Percentiles rank a stretch among this genome's conserved stretches.
phyloP scores from a whole-genome alignment of 1,284 basidiomycete species.

The Calocybe gambosa region DNA sequence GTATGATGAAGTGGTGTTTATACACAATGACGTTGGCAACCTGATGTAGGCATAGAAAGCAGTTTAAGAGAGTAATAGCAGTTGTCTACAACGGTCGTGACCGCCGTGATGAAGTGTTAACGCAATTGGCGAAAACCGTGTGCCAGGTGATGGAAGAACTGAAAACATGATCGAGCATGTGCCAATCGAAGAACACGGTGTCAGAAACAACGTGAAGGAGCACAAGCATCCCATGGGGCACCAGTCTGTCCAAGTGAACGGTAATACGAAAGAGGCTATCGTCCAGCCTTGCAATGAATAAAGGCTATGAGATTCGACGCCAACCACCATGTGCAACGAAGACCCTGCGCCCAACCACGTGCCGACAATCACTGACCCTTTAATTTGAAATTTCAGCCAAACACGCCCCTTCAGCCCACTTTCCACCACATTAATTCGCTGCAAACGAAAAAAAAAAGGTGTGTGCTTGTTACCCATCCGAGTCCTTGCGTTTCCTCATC shows the following conservation, averaged over 20 bases:
- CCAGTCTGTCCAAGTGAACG: constrained; percentile 12
- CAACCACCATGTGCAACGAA: constrained; percentile 16
- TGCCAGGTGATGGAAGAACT: constrained; percentile 8
- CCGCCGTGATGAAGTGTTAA: constrained; percentile 1
- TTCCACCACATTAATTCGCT: constrained; percentile 19
- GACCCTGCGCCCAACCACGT: constrained; percentile 19
- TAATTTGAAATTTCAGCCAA: constrained; percentile 19
- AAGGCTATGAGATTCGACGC: constrained; percentile 9
- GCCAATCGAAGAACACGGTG: constrained; percentile 10
- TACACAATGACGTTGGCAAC: too few species aligned
- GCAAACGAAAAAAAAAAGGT: constrained; percentile 14
- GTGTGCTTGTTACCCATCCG: constrained; percentile 11
- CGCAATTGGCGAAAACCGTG: constrained; percentile 6
- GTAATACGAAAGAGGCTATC: constrained; percentile 15
- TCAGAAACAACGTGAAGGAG: constrained; percentile 11
- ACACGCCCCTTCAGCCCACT: constrained; percentile 13
- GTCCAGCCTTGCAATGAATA: constrained; percentile 6
- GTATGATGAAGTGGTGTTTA: constrained; percentile 1
- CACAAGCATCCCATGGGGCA: constrained; percentile 10
- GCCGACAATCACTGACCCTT: constrained; percentile 13
- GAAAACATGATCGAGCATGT: constrained; percentile 10
- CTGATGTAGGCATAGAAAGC: background rate
- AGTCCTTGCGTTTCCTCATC: constrained; percentile 5
- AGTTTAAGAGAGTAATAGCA: background rate
- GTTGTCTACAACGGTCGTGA: background rate